A percentile compares a stretch with the other conserved stretches of the same genome.
phyloP scores from a whole-genome alignment of 2,329 filamentous ascomycete genomes.

The Pseudogymnoascus sp. region DNA sequence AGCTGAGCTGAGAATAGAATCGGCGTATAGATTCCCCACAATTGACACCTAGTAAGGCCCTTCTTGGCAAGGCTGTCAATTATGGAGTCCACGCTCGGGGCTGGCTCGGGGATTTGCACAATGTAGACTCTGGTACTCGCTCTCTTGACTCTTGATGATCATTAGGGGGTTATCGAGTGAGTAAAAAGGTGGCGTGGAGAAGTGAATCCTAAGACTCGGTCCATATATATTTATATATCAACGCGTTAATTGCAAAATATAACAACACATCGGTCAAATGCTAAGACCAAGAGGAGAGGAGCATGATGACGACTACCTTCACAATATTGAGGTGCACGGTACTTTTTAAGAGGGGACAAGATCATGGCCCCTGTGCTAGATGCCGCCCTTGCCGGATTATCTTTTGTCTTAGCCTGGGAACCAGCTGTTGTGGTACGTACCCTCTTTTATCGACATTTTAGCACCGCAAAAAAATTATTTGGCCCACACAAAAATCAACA shows the following conservation, averaged over 20 bases:
- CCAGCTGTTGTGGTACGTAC: neutral
- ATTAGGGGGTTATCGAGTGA: neutral
- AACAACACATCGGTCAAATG: neutral
- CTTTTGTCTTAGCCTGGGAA: neutral
- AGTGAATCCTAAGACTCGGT: neutral
- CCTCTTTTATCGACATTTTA: neutral
- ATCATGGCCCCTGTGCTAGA: neutral
- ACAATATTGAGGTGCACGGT: neutral
- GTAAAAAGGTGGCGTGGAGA: neutral
- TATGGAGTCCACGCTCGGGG: neutral
- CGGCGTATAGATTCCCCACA: neutral
- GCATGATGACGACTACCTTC: neutral
- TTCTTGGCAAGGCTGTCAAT: neutral
- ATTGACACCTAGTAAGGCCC: neutral
- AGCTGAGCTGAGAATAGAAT: neutral
- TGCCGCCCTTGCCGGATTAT: slow-evolving; percentile 4
- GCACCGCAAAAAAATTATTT: neutral
- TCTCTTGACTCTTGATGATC: neutral
- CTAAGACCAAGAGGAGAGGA: neutral
- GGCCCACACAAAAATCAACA: neutral
- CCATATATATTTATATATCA: neutral
- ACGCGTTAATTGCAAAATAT: neutral
- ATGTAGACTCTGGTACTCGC: neutral
- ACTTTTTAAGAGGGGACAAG: neutral
- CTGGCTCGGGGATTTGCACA: neutral